Percentiles rank a stretch among this genome's conserved stretches.
Conservation (phyloP, 1,139 yeast genomes). For the Candida frijolesensis region DNA sequence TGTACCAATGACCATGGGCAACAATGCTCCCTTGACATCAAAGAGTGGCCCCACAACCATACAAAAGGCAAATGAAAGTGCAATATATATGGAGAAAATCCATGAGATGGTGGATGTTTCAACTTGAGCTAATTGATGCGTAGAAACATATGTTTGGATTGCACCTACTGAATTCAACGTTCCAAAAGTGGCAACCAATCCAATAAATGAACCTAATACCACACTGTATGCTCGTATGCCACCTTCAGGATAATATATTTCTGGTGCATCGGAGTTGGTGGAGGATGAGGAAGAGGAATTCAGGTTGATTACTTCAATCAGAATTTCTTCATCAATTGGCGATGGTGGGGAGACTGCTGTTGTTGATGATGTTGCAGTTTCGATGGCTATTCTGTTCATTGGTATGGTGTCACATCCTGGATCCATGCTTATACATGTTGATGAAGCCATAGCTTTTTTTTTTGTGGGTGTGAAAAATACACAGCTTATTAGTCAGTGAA, state of each 20-base stretch:
- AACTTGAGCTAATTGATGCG: slow-evolving; percentile 31
- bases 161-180: slow-evolving; percentile 37
- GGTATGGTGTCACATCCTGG: background rate
- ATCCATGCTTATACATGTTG: slow-evolving; percentile 3
- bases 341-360: background rate
- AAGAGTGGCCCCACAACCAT: slow-evolving; percentile 40
- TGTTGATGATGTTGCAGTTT: background rate
- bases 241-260: slow-evolving; percentile 23
- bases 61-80: slow-evolving; percentile 33
- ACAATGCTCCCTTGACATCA: slow-evolving; percentile 34
- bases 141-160: slow-evolving; percentile 35
- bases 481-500: background rate
- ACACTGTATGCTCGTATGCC: slow-evolving; percentile 35
- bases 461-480: background rate
- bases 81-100: slow-evolving; percentile 41
- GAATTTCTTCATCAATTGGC: background rate
- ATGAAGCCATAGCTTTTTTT: background rate
- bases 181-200: slow-evolving; percentile 35
- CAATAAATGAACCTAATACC: slow-evolving; percentile 37
- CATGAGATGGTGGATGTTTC: slow-evolving; percentile 28
- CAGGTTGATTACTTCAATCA: slow-evolving; percentile 3
- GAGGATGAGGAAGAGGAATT: background rate
- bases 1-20: slow-evolving; percentile 29
- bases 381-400: slow-evolving; percentile 4
- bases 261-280: background rate